Evolutionary conservation across 1,139 yeast genomes (phyloP).

Genomic region (Suzukiozyma palmioleophila): DNA sequence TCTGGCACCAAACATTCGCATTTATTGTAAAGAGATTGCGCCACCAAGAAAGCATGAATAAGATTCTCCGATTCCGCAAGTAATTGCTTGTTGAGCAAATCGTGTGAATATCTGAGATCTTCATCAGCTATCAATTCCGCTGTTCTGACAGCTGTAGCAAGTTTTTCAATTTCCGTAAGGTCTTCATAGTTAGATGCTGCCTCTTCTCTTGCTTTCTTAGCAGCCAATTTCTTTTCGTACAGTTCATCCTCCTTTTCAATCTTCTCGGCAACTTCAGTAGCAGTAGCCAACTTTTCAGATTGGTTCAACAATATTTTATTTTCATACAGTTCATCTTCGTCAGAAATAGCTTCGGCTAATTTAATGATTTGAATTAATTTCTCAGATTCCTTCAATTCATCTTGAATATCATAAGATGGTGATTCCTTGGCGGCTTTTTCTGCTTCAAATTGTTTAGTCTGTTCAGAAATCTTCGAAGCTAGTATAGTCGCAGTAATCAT

Average conservation of each 20-base stretch:
- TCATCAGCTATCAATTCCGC: slow-evolving; percentile 1
- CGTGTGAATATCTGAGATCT: not conserved
- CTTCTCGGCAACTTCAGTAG: not conserved
- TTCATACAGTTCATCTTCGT: not conserved
- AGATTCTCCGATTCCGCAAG: not conserved
- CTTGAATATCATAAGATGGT: not conserved
- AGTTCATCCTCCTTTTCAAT: not conserved
- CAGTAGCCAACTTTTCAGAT: not conserved
- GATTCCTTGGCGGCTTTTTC: not conserved
- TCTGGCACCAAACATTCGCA: not conserved
- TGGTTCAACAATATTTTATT: not conserved
- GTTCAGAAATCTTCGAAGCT: not conserved
- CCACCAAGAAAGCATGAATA: not conserved
- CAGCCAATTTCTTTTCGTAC: not conserved
- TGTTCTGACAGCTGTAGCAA: slow-evolving; percentile 3
- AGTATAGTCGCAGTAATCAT: not conserved
- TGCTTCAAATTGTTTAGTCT: not conserved
- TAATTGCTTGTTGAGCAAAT: not conserved
- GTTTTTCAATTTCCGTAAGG: slow-evolving; percentile 1
- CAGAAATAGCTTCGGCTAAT: not conserved
- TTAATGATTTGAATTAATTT: not conserved
- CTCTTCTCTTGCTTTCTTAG: not conserved
- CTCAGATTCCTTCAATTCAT: slow-evolving; percentile 2
- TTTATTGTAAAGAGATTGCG: not conserved
- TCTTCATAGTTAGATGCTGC: not conserved